Conservation (phyloP, 2,329 filamentous ascomycete genomes). For the Penicillium fuscoglaucum region DNA sequence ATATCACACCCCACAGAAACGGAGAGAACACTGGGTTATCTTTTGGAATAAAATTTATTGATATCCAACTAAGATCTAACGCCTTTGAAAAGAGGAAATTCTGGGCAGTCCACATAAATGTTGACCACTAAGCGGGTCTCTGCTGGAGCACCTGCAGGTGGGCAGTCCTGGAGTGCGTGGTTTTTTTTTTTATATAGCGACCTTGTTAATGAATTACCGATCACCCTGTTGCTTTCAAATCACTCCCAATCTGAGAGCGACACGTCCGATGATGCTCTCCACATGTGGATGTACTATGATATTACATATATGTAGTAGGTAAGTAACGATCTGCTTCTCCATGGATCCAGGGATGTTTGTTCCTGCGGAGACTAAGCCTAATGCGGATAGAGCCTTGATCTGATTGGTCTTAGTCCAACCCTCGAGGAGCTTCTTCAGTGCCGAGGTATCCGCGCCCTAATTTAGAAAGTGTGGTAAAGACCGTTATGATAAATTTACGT, state of each 20-base stretch:
- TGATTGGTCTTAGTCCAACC: neutral
- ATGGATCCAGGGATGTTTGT: neutral
- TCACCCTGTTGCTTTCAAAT: neutral
- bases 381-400: neutral
- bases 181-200: too few relatives aligned
- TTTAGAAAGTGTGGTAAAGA: neutral
- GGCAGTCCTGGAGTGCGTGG: neutral
- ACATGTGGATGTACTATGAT: neutral
- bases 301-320: too few relatives aligned
- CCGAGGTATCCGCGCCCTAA: neutral
- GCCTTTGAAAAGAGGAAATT: too few relatives aligned
- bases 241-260: neutral
- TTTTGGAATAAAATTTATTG: too few relatives aligned
- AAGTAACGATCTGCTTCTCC: neutral
- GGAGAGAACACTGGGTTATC: too few relatives aligned
- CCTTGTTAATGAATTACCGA: neutral
- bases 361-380: conserved; percentile 11
- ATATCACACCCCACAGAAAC: too few relatives aligned
- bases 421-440: neutral
- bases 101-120: neutral
- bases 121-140: neutral
- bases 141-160: neutral
- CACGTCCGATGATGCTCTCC: neutral
- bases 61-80: too few relatives aligned
- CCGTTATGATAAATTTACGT: neutral